Percentiles rank a stretch among this genome's conserved stretches.
phyloP scores from a whole-genome alignment of 1,284 basidiomycete genomes.

The Agaricales sp. region DNA sequence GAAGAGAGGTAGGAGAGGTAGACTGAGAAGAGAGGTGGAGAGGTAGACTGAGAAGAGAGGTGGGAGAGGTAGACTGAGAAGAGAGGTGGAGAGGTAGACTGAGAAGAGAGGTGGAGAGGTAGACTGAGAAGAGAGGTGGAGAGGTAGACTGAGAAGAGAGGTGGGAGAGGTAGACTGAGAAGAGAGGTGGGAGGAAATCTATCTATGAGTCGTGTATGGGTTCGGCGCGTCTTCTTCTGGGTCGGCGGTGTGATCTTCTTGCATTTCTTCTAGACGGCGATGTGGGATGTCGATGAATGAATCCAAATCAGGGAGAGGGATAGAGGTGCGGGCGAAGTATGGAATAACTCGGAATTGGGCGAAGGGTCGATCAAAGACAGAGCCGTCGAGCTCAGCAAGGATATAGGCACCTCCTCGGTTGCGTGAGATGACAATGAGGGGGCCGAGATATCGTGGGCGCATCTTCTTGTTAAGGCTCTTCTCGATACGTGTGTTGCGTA shows the following conservation, averaged over 20 bases:
- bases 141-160: too few relatives aligned
- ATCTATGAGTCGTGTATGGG: too few relatives aligned
- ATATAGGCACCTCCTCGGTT: slow-evolving; percentile 15
- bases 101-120: too few relatives aligned
- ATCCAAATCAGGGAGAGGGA: not conserved
- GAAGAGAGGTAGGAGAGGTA: too few relatives aligned
- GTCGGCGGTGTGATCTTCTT: not conserved
- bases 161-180: too few relatives aligned
- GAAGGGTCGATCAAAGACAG: slow-evolving; percentile 13
- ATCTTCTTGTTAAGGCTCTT: slow-evolving; percentile 16
- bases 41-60: too few relatives aligned
- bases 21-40: too few relatives aligned
- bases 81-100: too few relatives aligned
- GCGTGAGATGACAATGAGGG: slow-evolving; percentile 14
- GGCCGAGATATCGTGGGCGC: slow-evolving; percentile 13
- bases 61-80: too few relatives aligned
- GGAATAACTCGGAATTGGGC: slow-evolving; percentile 17
- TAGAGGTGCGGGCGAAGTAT: slow-evolving; percentile 9
- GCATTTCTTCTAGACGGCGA: not conserved
- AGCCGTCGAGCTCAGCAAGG: slow-evolving; percentile 15
- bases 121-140: too few relatives aligned
- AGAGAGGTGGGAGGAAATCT: too few relatives aligned
- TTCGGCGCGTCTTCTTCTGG: not conserved
- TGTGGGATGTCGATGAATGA: not conserved
- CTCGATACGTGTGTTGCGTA: slow-evolving; percentile 17